Conservation (phyloP, 1,139 yeast species). For the Insectozyma bohioensis region DNA sequence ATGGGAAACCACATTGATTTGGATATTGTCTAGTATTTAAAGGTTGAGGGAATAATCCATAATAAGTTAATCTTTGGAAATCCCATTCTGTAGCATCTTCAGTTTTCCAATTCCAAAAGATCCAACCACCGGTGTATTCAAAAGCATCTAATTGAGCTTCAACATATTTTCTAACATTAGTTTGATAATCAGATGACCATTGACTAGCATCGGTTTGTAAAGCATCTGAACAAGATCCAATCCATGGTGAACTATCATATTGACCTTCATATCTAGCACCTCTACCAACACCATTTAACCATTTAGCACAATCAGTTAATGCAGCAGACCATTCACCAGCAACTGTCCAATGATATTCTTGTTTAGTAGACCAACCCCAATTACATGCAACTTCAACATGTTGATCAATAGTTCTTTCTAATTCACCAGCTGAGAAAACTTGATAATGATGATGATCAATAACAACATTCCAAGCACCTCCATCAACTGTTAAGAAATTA, state of each 20-base stretch:
- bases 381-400: slow-evolving; percentile 65
- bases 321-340: slow-evolving; percentile 96
- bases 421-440: slow-evolving; percentile 68
- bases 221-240: slow-evolving; percentile 66
- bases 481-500: slow-evolving; percentile 38
- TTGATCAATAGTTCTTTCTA: slow-evolving; percentile 54
- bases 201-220: slow-evolving; percentile 40
- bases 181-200: slow-evolving; percentile 63
- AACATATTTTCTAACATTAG: slow-evolving; percentile 63
- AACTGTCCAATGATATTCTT: slow-evolving; percentile 72
- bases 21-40: slow-evolving; percentile 63
- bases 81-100: slow-evolving; percentile 90
- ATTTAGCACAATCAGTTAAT: slow-evolving; percentile 84
- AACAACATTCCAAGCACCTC: slow-evolving; percentile 61
- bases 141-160: slow-evolving; percentile 92
- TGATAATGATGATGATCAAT: slow-evolving; percentile 93
- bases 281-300: slow-evolving; percentile 89
- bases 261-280: slow-evolving; percentile 87
- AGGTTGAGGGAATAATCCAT: slow-evolving; percentile 80
- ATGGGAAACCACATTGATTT: slow-evolving; percentile 56
- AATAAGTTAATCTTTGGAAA: slow-evolving; percentile 74
- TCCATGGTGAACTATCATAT: slow-evolving; percentile 46
- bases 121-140: slow-evolving; percentile 73
- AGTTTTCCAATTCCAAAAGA: slow-evolving; percentile 92
- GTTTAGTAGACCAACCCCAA: slow-evolving; percentile 51